Conservation (phyloP, 148 eudicot genomes). For the Persicaria maculosa region DNA sequence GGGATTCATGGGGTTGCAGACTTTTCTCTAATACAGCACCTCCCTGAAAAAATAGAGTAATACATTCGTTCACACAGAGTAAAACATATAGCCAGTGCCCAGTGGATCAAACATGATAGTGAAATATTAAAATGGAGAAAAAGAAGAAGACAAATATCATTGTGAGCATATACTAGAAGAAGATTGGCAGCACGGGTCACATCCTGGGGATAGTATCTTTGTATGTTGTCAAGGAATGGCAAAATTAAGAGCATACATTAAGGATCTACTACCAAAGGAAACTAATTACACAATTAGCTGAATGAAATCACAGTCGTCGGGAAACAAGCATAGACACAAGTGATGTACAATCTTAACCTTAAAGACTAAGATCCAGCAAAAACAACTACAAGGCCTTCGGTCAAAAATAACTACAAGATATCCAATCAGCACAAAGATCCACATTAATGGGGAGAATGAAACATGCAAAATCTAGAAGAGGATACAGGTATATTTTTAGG, state of each 20-base stretch:
- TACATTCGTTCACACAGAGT: background rate
- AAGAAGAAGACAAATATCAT: too few relatives aligned
- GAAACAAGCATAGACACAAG: background rate
- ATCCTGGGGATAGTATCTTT: slow-evolving; percentile 88
- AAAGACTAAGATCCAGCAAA: background rate
- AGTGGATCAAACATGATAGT: background rate
- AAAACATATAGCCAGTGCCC: background rate
- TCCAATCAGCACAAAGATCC: background rate
- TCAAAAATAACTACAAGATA: background rate
- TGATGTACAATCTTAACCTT: background rate
- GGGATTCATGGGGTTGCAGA: slow-evolving; percentile 95
- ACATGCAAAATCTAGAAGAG: slow-evolving; percentile 16
- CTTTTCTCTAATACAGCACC: slow-evolving; percentile 66
- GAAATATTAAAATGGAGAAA: too few relatives aligned
- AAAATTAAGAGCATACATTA: background rate
- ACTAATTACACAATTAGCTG: too few relatives aligned
- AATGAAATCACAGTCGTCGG: too few relatives aligned
- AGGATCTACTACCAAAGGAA: background rate
- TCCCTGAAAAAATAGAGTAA: slow-evolving; percentile 34
- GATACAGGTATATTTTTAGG: slow-evolving; percentile 93
- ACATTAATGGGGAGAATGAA: background rate
- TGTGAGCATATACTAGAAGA: slow-evolving; percentile 51
- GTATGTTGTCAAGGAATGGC: slow-evolving; percentile 46
- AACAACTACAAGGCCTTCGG: background rate
- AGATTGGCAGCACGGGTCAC: slow-evolving; percentile 88